phyloP scores from a whole-genome alignment of 257 asterid species.

The Solanum rostratum region DNA sequence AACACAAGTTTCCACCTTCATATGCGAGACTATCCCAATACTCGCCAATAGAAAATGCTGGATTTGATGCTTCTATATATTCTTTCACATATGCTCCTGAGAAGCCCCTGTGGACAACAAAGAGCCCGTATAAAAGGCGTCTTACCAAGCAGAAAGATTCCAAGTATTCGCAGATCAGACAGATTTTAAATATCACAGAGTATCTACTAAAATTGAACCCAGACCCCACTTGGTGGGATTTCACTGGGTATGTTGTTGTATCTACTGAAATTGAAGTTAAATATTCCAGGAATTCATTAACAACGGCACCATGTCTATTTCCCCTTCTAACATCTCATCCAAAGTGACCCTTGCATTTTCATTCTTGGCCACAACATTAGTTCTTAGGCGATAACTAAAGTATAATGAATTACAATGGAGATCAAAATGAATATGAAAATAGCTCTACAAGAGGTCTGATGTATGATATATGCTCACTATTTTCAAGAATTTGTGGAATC shows the following conservation, averaged over 20 bases:
- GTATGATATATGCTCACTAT: neutral
- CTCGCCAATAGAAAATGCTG: conserved; percentile 49
- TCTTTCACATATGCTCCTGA: conserved; percentile 47
- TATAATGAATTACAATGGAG: neutral
- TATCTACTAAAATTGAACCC: neutral
- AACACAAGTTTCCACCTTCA: conserved; percentile 45
- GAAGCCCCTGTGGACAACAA: conserved; percentile 29
- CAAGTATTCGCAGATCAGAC: neutral
- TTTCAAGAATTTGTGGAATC: neutral
- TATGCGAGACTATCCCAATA: conserved; percentile 52
- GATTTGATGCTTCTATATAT: conserved; percentile 45
- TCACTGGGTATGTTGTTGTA: neutral
- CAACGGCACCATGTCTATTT: neutral
- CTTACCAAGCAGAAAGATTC: neutral
- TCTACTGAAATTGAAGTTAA: neutral
- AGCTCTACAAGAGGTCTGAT: neutral
- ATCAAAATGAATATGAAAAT: neutral
- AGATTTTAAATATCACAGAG: neutral
- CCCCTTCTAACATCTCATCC: neutral
- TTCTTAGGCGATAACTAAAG: neutral
- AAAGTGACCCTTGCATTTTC: neutral
- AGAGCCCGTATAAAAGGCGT: neutral
- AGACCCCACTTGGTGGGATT: no score
- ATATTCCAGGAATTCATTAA: neutral
- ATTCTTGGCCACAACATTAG: neutral